Percentiles rank a stretch among this genome's conserved stretches.
phyloP scores from a whole-genome alignment of 345 rosid species.

The Nasturtium officinale region DNA sequence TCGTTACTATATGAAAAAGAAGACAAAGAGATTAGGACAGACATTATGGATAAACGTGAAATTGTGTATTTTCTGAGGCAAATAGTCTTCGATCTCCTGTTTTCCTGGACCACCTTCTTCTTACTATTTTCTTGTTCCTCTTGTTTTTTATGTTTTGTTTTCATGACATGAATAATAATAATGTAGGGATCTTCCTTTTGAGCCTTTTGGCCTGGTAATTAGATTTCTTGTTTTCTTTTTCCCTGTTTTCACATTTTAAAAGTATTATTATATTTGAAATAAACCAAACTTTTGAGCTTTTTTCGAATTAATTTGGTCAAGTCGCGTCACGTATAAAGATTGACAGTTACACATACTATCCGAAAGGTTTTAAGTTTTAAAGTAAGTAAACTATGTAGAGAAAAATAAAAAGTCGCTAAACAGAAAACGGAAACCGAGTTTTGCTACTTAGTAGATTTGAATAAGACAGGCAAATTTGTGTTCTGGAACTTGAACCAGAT shows the following conservation, averaged over 20 bases:
- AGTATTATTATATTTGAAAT: neutral
- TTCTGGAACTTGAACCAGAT: constrained; percentile 45
- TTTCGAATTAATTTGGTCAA: neutral
- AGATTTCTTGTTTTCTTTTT: neutral
- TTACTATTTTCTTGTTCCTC: constrained; percentile 15
- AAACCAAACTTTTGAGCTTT: neutral
- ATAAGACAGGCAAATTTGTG: constrained; percentile 34
- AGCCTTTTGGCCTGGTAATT: neutral
- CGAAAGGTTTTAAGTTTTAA: neutral
- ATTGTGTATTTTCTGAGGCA: constrained; percentile 40
- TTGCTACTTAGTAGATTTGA: constrained; percentile 33
- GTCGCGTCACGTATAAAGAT: neutral
- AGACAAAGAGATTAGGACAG: constrained; percentile 39
- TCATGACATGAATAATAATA: neutral
- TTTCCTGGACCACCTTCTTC: constrained; percentile 34
- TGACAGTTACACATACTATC: neutral
- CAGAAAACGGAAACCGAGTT: constrained; percentile 38
- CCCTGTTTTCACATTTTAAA: too few relatives aligned
- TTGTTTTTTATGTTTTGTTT: neutral
- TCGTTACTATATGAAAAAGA: constrained; percentile 17
- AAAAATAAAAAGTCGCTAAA: constrained; percentile 4
- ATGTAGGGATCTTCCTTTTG: neutral
- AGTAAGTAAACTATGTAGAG: neutral
- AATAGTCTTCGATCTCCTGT: constrained; percentile 27
- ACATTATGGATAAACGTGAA: constrained; percentile 41